Base-by-base conservation (phyloP, 169 alveolate genomes). In the Plasmodium relictum region DNA sequence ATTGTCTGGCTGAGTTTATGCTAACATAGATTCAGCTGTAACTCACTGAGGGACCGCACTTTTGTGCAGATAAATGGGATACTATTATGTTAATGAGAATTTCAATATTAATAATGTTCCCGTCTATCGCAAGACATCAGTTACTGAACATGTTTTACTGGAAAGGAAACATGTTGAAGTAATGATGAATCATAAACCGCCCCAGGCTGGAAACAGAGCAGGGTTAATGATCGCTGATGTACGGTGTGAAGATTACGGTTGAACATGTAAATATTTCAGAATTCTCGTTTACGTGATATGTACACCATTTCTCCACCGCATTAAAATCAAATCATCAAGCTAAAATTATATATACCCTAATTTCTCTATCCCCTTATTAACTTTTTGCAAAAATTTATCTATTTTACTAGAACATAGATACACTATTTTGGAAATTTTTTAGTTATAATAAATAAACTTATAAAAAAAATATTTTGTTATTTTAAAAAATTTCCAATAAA, bases 171-270 rank as follows among this genome's bases (percentile, higher is more conserved):
- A 78, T 62, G 69, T 37, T 78, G 78, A 50, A 78, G 89, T 78
- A 78, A 78, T 78, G 37, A 78, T 78, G 89, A 78, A 78, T 58
- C 50, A 59, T 59, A 48, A 48, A 78, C 74, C 89, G 89, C 89
- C 89, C 63, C 76, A 78, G 89, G 89, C 89, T 78, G 89, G 89
- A 78, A 78, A 78, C 89, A 78, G 89, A 78, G 89, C 89, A 78
- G 89, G 89, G 89, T 78, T 41, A 78, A 78, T 66, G 69, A 54
- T 78, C 89, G 89, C 89, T 78, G 74, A 44, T 66, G 76, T 78
- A 78, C 71, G 89, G 89, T 78, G 89, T 59, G 76, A 78, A 78
- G 89, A 63, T 78, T 78, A 58, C 89, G 89, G 76, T 78, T 52
- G 70, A 58, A 62, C 39, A 56, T 39, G 22, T 12, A 20, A 68